Evolutionary conservation across 1,284 basidiomycete genomes (phyloP), one percentile per base, ranked within the genome.

Genomic region (Gymnopus androsaceus): DNA sequence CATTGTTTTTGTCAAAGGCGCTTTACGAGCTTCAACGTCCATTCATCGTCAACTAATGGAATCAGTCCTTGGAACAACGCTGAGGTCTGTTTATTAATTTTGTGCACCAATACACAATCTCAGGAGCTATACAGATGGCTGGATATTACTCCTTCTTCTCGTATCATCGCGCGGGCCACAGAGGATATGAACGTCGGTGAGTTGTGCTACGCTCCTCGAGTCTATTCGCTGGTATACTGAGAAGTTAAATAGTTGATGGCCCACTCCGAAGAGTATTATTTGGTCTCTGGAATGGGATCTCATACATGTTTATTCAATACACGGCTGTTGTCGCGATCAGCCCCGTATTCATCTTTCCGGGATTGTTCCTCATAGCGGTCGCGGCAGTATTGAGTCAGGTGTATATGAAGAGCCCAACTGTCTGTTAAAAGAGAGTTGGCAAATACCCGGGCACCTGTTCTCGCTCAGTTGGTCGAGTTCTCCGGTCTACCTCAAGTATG

Each of bases 401-500:
- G 37, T 86, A 85, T 63, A 88, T 92, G 64, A 83, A 83, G n/a
- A 63, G 85, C 85, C n/a, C 90, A 92, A 66, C 73, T 92, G 28
- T 83, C 85, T 9, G 86, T 91, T 48, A 92, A 92, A 64, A 78
- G 85, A n/a, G 84, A 89, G 65, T 86, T 86, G 86, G 84, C 81
- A 38, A 89, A 88, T 67, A 81, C 84, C 7, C 80, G 77, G 59
- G 75, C 83, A 7, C 88, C 88, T 0, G 80, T 91, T 6, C 77
- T 88, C 12, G 54, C 28, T 28, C 54, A 56, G 73, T 74, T 59
- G 45, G 72, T 68, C 23, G 8, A n/a, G n/a, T n/a, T n/a, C n/a
- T 41, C 36, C 55, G 40, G 25, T 44, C 5, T 19, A 54, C 4
- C 17, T 3, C 47, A 1, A 21, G 19, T n/a, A n/a, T 49, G 2